Base-by-base conservation (phyloP, 1,284 basidiomycete genomes). In the Ceraceosorus guamensis region DNA sequence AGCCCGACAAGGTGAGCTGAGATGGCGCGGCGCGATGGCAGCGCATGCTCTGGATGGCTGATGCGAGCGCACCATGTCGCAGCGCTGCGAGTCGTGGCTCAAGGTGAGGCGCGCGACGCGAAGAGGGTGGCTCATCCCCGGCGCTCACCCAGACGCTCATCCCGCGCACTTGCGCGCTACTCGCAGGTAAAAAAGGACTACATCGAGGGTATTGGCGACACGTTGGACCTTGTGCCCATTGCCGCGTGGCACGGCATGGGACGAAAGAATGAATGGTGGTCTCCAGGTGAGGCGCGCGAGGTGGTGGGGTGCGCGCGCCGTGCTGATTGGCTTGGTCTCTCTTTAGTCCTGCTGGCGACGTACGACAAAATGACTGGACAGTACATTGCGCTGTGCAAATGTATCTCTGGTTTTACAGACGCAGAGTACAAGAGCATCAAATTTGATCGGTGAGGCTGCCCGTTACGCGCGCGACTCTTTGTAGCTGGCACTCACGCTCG, bases 251-350 rank as follows among this genome's bases (percentile, higher is more conserved):
- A 92, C 78, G 91, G 91, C 46, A 87, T 86, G 76, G 91, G 91
- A n/a, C 79, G 90, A 37, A 96, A 95, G 77, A 87, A 85, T 7
- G 82, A 84, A 32, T 95, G 90, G 90, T 96, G 91, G 89, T 87
- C 85, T 61, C 91, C 91, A 0, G 37, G 37, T 41, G 37, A 41
- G 37, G 8, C n/a, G 37, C 37, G 37, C 37, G 8, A n/a, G 8
- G 37, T 8, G 37, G 8, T 41, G 37, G 8, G 37, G 8, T 41
- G 37, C 37, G n/a, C n/a, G n/a, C n/a, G 8, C 37, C 8, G 8
- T 8, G 37, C 37, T 41, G 37, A 41, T 41, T 8, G 8, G 37
- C n/a, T 41, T 41, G 37, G n/a, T n/a, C n/a, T n/a, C n/a, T n/a
- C 37, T 41, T 8, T 41, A 41, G 85, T 95, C 66, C 80, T 96